Evolutionary conservation across 371 early-diverging fungal genomes (phyloP).

Genomic region (Dinochytrium kinnereticum): DNA sequence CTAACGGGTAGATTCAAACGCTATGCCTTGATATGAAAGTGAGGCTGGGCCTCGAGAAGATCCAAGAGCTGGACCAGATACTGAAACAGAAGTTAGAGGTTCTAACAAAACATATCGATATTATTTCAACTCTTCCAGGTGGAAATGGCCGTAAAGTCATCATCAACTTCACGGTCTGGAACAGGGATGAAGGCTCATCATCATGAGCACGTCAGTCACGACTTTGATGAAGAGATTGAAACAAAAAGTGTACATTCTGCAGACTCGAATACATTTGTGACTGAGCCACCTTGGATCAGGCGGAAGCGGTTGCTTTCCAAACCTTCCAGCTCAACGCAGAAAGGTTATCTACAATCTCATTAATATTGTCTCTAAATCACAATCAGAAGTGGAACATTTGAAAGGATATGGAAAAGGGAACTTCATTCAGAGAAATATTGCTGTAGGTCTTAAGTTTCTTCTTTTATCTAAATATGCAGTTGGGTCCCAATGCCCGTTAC

Average conservation of each 20-base stretch:
- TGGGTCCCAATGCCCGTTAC: constrained; percentile 56
- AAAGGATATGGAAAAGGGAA: constrained; percentile 50
- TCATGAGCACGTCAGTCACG: background rate
- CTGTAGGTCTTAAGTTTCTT: constrained; percentile 21
- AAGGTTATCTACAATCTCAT: background rate
- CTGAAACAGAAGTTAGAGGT: background rate
- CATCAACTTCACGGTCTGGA: background rate
- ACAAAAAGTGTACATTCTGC: constrained; percentile 44
- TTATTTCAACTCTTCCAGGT: too few species aligned
- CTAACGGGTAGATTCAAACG: background rate
- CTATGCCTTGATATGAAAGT: background rate
- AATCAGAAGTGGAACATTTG: background rate
- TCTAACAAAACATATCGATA: too few species aligned
- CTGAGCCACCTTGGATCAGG: constrained; percentile 45
- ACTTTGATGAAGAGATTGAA: constrained; percentile 39
- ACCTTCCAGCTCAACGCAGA: background rate
- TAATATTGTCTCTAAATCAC: background rate
- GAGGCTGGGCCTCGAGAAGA: background rate
- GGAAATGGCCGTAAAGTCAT: background rate
- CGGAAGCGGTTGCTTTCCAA: background rate
- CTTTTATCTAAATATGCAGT: constrained; percentile 21
- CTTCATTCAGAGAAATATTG: constrained; percentile 56
- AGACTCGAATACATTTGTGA: constrained; percentile 50
- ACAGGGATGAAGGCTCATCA: background rate
- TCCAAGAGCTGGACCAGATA: background rate